These are phyloP conservation scores for Pseudogymnoascus sp. DNA, from an alignment of 2,329 filamentous ascomycete genomes.

Conservation along the genomic window DNA sequence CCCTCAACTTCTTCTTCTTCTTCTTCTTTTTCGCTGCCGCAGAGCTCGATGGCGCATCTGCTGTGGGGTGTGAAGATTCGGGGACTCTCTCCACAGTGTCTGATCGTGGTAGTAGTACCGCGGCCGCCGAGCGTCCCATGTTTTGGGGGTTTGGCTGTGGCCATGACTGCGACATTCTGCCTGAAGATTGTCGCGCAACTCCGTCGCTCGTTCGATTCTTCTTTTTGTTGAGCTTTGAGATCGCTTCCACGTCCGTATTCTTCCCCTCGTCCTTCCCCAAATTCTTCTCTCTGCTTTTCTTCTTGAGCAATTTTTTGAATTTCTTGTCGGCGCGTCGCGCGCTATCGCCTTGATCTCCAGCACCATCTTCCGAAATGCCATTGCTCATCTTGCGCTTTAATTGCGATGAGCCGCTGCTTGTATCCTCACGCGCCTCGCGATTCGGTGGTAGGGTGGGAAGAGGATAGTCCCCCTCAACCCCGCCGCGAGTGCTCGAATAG, in stretches of 20 bases:
- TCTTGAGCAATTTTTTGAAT: not conserved
- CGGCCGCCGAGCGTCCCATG: not conserved
- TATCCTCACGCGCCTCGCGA: not conserved
- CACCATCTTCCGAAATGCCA: not conserved
- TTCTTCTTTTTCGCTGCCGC: conserved; percentile 8
- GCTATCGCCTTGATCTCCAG: not conserved
- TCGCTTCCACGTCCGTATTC: not conserved
- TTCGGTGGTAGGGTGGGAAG: not conserved
- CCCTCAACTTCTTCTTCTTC: conserved; percentile 2
- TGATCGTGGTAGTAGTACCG: not conserved
- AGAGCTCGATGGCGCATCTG: not conserved
- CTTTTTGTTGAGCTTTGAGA: not conserved
- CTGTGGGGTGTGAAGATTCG: not conserved
- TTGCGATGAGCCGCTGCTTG: not conserved
- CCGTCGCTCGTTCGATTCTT: not conserved
- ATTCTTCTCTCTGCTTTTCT: not conserved
- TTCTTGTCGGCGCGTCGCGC: conserved; percentile 1
- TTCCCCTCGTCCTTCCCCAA: not conserved
- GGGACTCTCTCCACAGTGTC: not conserved
- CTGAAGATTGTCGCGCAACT: not conserved
- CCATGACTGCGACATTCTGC: not conserved
- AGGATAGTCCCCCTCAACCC: not conserved
- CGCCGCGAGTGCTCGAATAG: not conserved
- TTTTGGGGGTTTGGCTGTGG: no score
- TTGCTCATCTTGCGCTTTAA: not conserved